phyloP scores from a whole-genome alignment of 371 early-diverging fungal species.

The Blastocladiella emersonii region DNA sequence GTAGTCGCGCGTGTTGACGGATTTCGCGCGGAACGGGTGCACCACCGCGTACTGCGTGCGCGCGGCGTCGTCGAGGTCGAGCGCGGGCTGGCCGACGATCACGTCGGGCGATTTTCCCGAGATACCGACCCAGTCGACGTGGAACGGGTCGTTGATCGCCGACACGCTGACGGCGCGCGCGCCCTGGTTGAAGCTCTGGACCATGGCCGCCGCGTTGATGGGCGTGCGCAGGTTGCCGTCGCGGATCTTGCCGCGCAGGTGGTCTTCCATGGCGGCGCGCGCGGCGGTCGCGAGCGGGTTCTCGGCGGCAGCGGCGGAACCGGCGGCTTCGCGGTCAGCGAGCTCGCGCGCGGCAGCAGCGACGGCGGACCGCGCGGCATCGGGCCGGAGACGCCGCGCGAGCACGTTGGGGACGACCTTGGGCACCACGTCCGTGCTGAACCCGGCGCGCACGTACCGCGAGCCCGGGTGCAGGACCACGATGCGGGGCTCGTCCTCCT shows the following conservation, averaged over 20 bases:
- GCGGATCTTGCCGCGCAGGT: background rate
- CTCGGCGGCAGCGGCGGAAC: background rate
- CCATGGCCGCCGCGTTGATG: conserved; percentile 1
- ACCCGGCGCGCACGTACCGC: conserved; percentile 57
- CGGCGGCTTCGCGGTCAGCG: background rate
- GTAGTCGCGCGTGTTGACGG: conserved; percentile 59
- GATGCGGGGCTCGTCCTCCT: conserved; percentile 14
- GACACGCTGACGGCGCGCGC: conserved; percentile 50
- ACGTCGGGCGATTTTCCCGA: background rate
- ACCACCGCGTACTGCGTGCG: background rate
- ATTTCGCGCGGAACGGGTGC: background rate
- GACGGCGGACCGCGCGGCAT: too few species aligned
- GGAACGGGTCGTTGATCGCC: conserved; percentile 81
- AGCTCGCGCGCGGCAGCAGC: too few species aligned
- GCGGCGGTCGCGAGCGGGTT: conserved; percentile 26
- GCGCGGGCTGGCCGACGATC: background rate
- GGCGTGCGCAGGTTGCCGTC: background rate
- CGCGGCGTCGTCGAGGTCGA: background rate
- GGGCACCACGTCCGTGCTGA: conserved; percentile 69
- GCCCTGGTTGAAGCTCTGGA: conserved; percentile 45
- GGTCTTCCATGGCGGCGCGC: background rate
- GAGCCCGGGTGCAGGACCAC: conserved; percentile 82
- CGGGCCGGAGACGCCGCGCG: conserved; percentile 36
- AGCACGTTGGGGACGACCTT: conserved; percentile 61
- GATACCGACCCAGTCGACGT: conserved; percentile 55